These are phyloP conservation scores for Calonectria henricotiae DNA, from an alignment of 2,329 filamentous ascomycete genomes.

Conservation along the genomic window DNA sequence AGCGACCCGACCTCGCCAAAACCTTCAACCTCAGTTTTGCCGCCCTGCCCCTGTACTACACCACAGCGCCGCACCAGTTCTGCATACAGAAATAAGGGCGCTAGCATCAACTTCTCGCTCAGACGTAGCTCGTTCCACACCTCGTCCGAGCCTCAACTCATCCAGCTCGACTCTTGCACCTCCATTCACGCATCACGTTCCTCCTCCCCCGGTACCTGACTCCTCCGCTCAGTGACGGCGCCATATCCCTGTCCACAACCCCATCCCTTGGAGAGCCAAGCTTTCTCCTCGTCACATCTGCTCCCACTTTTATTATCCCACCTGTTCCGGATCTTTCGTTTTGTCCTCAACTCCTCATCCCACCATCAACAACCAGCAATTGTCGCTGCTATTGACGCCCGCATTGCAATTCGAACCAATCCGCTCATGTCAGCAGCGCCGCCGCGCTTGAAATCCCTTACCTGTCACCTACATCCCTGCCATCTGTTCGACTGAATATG, in stretches of 20 bases:
- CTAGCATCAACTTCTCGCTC: slow-evolving; percentile 2
- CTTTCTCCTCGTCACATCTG: slow-evolving; percentile 38
- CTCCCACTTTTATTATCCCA: slow-evolving; percentile 35
- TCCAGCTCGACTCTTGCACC: slow-evolving; percentile 5
- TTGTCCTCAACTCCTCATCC: slow-evolving; percentile 4
- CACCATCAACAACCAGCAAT: slow-evolving; percentile 8
- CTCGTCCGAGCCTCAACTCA: slow-evolving; percentile 25
- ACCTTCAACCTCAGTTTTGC: background rate
- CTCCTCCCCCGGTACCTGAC: slow-evolving; percentile 38
- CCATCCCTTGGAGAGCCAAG: slow-evolving; percentile 43
- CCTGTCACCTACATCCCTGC: slow-evolving; percentile 28
- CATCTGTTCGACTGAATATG: slow-evolving; percentile 44
- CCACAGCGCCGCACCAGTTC: background rate
- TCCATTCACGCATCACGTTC: slow-evolving; percentile 31
- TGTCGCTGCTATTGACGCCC: background rate
- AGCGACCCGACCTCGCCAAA: background rate
- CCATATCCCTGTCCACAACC: slow-evolving; percentile 47
- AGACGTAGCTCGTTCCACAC: slow-evolving; percentile 23
- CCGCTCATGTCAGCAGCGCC: slow-evolving; percentile 45
- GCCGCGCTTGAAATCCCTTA: slow-evolving; percentile 25
- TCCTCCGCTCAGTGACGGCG: slow-evolving; percentile 39
- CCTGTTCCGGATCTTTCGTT: slow-evolving; percentile 20
- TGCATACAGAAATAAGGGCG: slow-evolving; percentile 20
- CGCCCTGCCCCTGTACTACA: slow-evolving; percentile 15
- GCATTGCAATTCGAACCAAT: slow-evolving; percentile 25